Conservation (phyloP, 2,329 filamentous ascomycete genomes). For the Trichoderma koningii region DNA sequence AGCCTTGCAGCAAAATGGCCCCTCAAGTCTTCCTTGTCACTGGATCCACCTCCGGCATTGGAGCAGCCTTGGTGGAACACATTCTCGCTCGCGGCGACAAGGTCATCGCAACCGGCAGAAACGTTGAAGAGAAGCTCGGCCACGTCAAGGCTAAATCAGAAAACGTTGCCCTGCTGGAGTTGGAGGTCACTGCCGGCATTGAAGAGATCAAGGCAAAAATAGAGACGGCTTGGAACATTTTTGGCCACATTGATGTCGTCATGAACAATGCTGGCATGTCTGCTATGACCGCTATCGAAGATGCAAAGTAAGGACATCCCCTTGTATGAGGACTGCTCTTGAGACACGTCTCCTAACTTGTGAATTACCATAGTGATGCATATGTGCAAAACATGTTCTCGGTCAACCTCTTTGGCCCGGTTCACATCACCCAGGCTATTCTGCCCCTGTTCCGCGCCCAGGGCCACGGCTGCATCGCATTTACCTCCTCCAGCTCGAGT, state of each 20-base stretch:
- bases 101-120: slow-evolving; percentile 38
- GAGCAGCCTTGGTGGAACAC: slow-evolving; percentile 34
- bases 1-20: slow-evolving; percentile 31
- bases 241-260: slow-evolving; percentile 40
- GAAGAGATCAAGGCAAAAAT: slow-evolving; percentile 31
- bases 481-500: slow-evolving; percentile 36
- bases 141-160: slow-evolving; percentile 33
- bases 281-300: slow-evolving; percentile 36
- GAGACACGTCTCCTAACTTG: not conserved
- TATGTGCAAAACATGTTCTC: slow-evolving; percentile 35
- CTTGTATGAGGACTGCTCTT: not conserved
- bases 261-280: slow-evolving; percentile 42
- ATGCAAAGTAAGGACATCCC: slow-evolving; percentile 36
- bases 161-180: slow-evolving; percentile 35
- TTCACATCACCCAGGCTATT: slow-evolving; percentile 35
- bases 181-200: slow-evolving; percentile 36
- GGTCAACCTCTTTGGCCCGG: slow-evolving; percentile 36
- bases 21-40: slow-evolving; percentile 41
- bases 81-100: slow-evolving; percentile 36
- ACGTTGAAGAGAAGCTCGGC: slow-evolving; percentile 34
- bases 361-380: slow-evolving; percentile 30
- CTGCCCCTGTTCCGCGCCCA: slow-evolving; percentile 36
- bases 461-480: slow-evolving; percentile 34
- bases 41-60: slow-evolving; percentile 40
- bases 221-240: slow-evolving; percentile 36